These are phyloP conservation scores for Sporisorium reilianum DNA, from an alignment of 1,284 basidiomycete species.

Conservation along the genomic window DNA sequence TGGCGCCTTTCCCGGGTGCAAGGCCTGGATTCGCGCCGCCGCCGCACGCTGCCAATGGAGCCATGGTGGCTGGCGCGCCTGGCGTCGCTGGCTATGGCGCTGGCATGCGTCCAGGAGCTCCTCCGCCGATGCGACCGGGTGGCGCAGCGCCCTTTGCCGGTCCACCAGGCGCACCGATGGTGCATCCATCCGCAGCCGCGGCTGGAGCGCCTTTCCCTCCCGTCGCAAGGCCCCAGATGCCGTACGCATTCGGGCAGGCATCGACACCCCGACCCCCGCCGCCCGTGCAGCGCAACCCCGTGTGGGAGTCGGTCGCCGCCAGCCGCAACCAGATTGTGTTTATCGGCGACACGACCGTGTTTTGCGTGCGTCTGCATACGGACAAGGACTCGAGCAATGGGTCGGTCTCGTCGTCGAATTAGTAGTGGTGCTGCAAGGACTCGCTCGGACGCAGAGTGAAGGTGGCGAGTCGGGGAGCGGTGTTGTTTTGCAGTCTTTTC, in stretches of 20 bases:
- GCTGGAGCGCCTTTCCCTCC: slow-evolving; percentile 25
- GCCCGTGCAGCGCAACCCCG: slow-evolving; percentile 57
- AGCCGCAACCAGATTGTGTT: slow-evolving; percentile 67
- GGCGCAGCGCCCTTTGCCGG: slow-evolving; percentile 27
- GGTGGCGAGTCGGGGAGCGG: no score
- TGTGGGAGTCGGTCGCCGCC: slow-evolving; percentile 63
- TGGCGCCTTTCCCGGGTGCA: slow-evolving; percentile 35
- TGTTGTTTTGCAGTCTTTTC: no score
- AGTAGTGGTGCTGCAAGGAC: no score
- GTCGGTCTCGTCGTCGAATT: slow-evolving; percentile 38
- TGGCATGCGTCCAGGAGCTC: slow-evolving; percentile 24
- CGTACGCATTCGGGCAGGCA: slow-evolving; percentile 51
- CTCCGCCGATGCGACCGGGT: slow-evolving; percentile 38
- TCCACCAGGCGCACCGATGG: slow-evolving; percentile 33
- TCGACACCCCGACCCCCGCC: slow-evolving; percentile 38
- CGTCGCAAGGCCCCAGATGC: slow-evolving; percentile 38
- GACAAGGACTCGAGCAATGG: slow-evolving; percentile 38
- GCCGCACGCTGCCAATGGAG: slow-evolving; percentile 32
- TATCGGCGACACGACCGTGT: slow-evolving; percentile 63
- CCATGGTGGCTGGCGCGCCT: slow-evolving; percentile 37
- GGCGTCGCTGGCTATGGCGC: slow-evolving; percentile 21
- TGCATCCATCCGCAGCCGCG: slow-evolving; percentile 22
- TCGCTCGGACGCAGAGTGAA: no score
- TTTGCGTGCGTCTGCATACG: slow-evolving; percentile 57
- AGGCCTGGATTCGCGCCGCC: slow-evolving; percentile 35